Base-by-base conservation (phyloP, 345 rosid species). In the Hibiscus tridactylites region DNA sequence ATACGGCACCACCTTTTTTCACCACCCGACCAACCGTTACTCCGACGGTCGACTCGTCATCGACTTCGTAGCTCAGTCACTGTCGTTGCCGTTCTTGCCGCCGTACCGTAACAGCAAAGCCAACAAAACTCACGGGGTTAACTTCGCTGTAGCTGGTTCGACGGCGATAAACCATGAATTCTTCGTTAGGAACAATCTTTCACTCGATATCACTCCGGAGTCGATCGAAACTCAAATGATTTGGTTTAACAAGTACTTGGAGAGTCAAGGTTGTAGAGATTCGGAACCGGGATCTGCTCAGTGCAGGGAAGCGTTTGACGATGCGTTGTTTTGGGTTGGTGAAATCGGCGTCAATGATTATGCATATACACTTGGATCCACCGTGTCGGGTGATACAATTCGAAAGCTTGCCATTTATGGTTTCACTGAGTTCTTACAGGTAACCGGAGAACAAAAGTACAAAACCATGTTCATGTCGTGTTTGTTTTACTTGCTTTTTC, bases 261-360 rank as follows among this genome's bases (percentile, higher is more conserved):
- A 81, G 76, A 82, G 79, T 6, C 80, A 85, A 71, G 93, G 87
- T 0, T 85, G 93, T 68, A 73, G 17, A 16, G 78, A 29, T 33
- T 3, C 79, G 8, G 78, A 67, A 17, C 31, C 77, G 5, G 79
- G 74, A 11, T 65, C 74, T 3, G 60, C 9, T 21, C 60, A 72
- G 72, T 88, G 93, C 78, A 65, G 35, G 21, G 82, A 73, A 0
- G 77, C 76, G n/a, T 17, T 91, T 0, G 82, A 60, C 39, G 93
- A 85, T 76, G 87, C 96, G 16, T 57, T 94, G 73, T 78, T 94
- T 24, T 94, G 99, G 99, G 84, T 89, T 31, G 99, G 99, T 44
- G 97, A 94, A 77, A 91, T 91, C 9, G 99, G 99, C 11, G 96
- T 85, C 49, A 94, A 90, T 65, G 99, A 94, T 57, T 94, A 94